Evolutionary conservation across 2,329 filamentous ascomycete genomes (phyloP).

Genomic region (Sclerotinia borealis): DNA sequence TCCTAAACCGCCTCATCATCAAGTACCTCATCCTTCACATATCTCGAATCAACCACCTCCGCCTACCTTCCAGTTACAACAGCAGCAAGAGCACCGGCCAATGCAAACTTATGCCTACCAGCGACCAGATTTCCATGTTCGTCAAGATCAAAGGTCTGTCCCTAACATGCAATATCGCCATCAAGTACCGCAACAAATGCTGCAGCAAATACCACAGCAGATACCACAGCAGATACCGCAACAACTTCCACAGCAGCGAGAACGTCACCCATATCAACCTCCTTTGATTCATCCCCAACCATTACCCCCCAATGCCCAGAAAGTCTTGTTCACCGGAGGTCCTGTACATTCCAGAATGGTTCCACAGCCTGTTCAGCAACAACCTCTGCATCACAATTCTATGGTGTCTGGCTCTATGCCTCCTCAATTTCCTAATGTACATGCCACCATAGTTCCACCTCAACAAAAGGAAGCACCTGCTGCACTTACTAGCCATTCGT

Average conservation of each 20-base stretch:
- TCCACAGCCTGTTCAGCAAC: conserved; percentile 29
- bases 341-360: conserved; percentile 29
- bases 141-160: conserved; percentile 5
- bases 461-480: conserved; percentile 22
- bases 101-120: conserved; percentile 24
- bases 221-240: conserved; percentile 4
- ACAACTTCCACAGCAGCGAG: conserved; percentile 21
- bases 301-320: conserved; percentile 49
- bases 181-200: conserved; percentile 8
- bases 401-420: conserved; percentile 11
- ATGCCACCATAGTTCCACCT: conserved; percentile 27
- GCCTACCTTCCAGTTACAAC: conserved; percentile 42
- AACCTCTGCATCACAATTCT: conserved; percentile 10
- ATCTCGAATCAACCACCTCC: conserved; percentile 42
- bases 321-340: conserved; percentile 42
- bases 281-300: conserved; percentile 34
- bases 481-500: conserved; percentile 38
- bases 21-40: conserved; percentile 45
- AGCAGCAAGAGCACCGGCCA: conserved; percentile 15
- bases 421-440: conserved; percentile 26
- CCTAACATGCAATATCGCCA: conserved; percentile 2
- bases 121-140: conserved; percentile 18
- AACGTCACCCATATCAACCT: conserved; percentile 28
- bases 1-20: conserved; percentile 53
- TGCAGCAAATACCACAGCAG: conserved; percentile 16